A percentile compares a stretch with the other conserved stretches of the same genome.
Evolutionary conservation across 257 asterid species (phyloP).

Genomic region (Ajuga chamaepitys): DNA sequence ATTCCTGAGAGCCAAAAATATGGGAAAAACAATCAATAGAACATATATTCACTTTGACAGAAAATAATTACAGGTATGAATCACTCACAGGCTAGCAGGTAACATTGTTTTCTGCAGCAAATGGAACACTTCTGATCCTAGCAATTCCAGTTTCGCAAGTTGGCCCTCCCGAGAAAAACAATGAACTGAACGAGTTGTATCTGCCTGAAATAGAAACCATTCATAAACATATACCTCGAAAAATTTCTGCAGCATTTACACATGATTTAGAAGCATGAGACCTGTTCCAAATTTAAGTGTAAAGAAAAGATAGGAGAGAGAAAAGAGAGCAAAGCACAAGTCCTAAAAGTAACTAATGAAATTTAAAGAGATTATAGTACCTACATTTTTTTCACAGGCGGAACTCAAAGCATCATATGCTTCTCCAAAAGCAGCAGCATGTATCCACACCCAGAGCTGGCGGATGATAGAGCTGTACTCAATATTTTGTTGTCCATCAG

Average conservation of each 20-base stretch:
- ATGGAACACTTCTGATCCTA: conserved; percentile 56
- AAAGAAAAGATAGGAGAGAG: not conserved
- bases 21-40: conserved; percentile 12
- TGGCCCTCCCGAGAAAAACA: conserved; percentile 70
- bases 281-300: not conserved
- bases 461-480: conserved; percentile 26
- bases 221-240: too few species aligned
- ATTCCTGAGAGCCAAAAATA: conserved; percentile 29
- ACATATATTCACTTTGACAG: not conserved
- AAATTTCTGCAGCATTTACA: too few species aligned
- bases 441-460: conserved; percentile 77
- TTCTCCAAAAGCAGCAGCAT: conserved; percentile 77
- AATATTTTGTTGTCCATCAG: conserved; percentile 22
- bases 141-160: conserved; percentile 68
- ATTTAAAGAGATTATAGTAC: not conserved
- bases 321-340: not conserved
- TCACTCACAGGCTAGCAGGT: conserved; percentile 53
- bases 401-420: conserved; percentile 54
- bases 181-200: conserved; percentile 26
- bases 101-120: conserved; percentile 62
- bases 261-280: not conserved
- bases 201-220: conserved; percentile 53
- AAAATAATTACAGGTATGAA: not conserved
- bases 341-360: not conserved
- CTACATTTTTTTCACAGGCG: conserved; percentile 52